A percentile compares a stretch with the other conserved stretches of the same genome.
Conservation (phyloP, 768 basidiomycete genomes). For the Daedaleopsis sinensis region DNA sequence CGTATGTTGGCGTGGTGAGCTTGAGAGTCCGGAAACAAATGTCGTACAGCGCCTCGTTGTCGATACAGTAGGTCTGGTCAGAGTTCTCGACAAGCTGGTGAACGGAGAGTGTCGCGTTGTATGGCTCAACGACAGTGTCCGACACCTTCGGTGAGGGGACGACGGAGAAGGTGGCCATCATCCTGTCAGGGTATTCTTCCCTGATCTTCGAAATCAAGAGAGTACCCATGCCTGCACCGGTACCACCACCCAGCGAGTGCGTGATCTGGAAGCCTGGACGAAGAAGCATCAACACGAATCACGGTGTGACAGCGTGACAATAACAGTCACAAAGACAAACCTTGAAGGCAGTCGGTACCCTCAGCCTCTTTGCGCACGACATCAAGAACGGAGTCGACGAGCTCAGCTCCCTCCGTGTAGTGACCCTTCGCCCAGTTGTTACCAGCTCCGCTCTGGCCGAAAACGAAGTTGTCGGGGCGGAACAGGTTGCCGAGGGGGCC, state of each 20-base stretch:
- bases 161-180: constrained; percentile 99
- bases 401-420: constrained; percentile 96
- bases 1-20: constrained; percentile 93
- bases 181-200: constrained; percentile 98
- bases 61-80: constrained; percentile 99
- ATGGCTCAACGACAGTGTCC: constrained; percentile 99
- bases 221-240: constrained; percentile 99
- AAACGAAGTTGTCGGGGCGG: constrained; percentile 98
- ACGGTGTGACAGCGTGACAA: constrained; percentile 13
- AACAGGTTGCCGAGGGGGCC: constrained; percentile 90
- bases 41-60: constrained; percentile 99
- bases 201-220: constrained; percentile 98
- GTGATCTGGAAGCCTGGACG: constrained; percentile 95
- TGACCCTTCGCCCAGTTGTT: constrained; percentile 99
- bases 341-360: constrained; percentile 95
- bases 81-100: constrained; percentile 99
- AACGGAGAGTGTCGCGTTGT: constrained; percentile 97
- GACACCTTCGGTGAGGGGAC: constrained; percentile 97
- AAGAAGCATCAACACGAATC: constrained; percentile 11
- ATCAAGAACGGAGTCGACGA: constrained; percentile 97
- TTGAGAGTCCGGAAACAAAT: constrained; percentile 99
- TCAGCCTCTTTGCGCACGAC: constrained; percentile 99
- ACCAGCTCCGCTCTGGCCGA: constrained; percentile 96
- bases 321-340: constrained; percentile 42
- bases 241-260: constrained; percentile 98